A percentile compares a stretch with the other conserved stretches of the same genome.
These are phyloP conservation scores for Aspergillus fischeri DNA, from an alignment of 2,329 filamentous ascomycete species.

Conservation along the genomic window DNA sequence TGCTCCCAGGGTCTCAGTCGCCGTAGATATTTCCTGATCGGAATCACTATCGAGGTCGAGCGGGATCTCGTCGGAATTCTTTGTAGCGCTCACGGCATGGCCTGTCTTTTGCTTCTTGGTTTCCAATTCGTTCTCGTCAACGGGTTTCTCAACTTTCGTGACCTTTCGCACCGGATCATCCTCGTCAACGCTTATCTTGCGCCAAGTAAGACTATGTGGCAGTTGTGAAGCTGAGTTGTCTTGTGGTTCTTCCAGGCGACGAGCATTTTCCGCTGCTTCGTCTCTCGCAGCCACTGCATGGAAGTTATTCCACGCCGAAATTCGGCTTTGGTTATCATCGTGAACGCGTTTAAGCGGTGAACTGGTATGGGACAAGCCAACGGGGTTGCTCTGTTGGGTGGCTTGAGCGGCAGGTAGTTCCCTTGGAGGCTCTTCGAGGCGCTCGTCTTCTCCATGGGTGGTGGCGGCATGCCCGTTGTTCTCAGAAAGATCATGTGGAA, in stretches of 20 bases:
- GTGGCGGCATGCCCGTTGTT: not conserved
- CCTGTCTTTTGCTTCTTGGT: slow-evolving; percentile 21
- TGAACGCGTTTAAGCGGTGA: not conserved
- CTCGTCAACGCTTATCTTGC: slow-evolving; percentile 32
- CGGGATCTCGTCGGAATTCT: slow-evolving; percentile 52
- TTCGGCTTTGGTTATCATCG: slow-evolving; percentile 8
- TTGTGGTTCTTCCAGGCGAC: slow-evolving; percentile 22
- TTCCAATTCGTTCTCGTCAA: slow-evolving; percentile 6
- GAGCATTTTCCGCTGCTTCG: slow-evolving; percentile 31
- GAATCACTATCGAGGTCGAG: slow-evolving; percentile 27
- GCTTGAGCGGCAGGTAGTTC: not conserved
- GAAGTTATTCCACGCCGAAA: slow-evolving; percentile 41
- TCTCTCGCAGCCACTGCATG: slow-evolving; percentile 26
- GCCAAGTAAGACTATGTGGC: slow-evolving; percentile 36
- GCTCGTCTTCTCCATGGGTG: not conserved
- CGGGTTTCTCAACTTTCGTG: slow-evolving; percentile 15
- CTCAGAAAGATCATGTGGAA: not conserved
- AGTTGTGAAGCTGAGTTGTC: slow-evolving; percentile 14
- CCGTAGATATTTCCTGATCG: slow-evolving; percentile 12
- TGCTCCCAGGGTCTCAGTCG: not conserved
- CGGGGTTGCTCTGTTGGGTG: not conserved
- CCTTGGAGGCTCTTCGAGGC: not conserved
- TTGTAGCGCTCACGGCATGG: slow-evolving; percentile 18
- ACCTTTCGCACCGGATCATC: slow-evolving; percentile 22
- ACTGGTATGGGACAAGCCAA: not conserved